Evolutionary conservation across 2,329 filamentous ascomycete genomes (phyloP).

Genomic region (Rhynchosporium graminicola): DNA sequence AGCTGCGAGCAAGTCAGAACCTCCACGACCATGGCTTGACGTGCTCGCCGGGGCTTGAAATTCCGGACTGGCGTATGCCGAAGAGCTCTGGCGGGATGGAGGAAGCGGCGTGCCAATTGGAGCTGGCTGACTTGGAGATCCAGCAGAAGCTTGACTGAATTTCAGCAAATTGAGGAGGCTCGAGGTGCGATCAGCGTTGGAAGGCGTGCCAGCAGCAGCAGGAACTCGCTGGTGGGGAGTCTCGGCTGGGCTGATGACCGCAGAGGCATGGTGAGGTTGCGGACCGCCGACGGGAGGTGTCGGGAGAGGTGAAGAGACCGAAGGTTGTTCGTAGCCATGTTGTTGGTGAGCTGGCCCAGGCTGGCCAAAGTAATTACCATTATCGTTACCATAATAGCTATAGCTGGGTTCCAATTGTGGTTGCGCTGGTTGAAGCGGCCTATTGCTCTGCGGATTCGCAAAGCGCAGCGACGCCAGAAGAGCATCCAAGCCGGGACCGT

Average conservation of each 20-base stretch:
- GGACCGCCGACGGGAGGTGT: constrained; percentile 55
- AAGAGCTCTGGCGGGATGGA: constrained; percentile 35
- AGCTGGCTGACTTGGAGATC: constrained; percentile 33
- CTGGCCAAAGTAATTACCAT: constrained; percentile 36
- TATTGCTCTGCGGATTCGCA: constrained; percentile 25
- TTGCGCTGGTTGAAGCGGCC: constrained; percentile 21
- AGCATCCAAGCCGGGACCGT: constrained; percentile 38
- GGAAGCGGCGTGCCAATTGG: constrained; percentile 38
- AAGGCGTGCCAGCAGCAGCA: constrained; percentile 35
- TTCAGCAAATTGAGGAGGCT: constrained; percentile 66
- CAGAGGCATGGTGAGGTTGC: constrained; percentile 57
- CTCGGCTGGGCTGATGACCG: constrained; percentile 58
- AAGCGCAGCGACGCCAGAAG: constrained; percentile 41
- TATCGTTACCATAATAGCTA: constrained; percentile 37
- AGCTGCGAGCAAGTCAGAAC: constrained; percentile 39
- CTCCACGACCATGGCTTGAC: constrained; percentile 28
- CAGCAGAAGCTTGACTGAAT: constrained; percentile 54
- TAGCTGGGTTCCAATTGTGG: constrained; percentile 37
- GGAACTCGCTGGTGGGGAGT: constrained; percentile 46
- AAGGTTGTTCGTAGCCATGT: constrained; percentile 53
- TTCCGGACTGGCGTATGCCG: constrained; percentile 31
- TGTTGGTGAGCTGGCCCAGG: constrained; percentile 29
- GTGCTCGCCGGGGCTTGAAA: constrained; percentile 26
- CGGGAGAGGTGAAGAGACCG: constrained; percentile 58
- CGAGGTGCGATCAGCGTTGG: constrained; percentile 51